These are phyloP conservation scores for Venturia effusa DNA, from an alignment of 2,329 filamentous ascomycete species.

Conservation along the genomic window DNA sequence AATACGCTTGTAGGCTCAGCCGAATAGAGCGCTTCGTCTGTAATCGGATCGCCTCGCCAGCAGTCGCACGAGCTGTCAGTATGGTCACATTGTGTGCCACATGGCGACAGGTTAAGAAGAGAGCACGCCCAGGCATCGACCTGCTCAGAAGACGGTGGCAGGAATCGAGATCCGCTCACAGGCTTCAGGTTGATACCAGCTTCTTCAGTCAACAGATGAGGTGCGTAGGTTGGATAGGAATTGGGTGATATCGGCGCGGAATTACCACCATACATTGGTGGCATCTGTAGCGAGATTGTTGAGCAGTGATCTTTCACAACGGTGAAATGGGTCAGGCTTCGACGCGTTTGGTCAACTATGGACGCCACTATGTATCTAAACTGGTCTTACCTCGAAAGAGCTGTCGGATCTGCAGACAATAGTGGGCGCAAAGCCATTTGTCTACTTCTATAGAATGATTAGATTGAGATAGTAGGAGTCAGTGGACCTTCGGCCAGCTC, in stretches of 20 bases:
- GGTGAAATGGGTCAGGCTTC: not conserved
- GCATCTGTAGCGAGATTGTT: not conserved
- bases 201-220: not conserved
- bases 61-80: not conserved
- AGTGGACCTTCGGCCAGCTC: not conserved
- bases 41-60: not conserved
- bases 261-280: not conserved
- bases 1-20: not conserved
- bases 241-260: not conserved
- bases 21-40: not conserved
- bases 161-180: not conserved
- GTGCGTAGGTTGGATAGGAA: not conserved
- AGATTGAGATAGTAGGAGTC: not conserved
- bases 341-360: not conserved
- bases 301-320: not conserved
- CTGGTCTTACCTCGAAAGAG: not conserved
- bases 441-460: not conserved
- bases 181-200: not conserved
- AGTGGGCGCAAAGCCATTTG: not conserved
- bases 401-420: not conserved
- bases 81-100: not conserved
- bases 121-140: not conserved
- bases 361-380: not conserved
- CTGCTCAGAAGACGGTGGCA: not conserved
- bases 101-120: not conserved